phyloP scores from a whole-genome alignment of 2,329 filamentous ascomycete genomes.

The Cladobotryum mycophilum region DNA sequence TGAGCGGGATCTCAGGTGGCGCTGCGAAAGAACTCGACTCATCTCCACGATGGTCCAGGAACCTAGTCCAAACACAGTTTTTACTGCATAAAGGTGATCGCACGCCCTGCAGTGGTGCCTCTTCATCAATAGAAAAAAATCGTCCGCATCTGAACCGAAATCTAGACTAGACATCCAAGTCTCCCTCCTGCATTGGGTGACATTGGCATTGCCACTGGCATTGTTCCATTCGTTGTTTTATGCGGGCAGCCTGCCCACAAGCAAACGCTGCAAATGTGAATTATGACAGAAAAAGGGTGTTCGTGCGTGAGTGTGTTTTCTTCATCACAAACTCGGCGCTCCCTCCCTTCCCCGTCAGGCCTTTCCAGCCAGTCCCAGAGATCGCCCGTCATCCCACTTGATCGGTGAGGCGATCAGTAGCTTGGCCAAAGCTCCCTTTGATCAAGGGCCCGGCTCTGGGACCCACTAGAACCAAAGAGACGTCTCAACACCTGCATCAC shows the following conservation, averaged over 20 bases:
- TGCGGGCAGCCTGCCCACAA: too few relatives aligned
- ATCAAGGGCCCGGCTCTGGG: conserved; percentile 1
- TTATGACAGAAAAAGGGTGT: too few relatives aligned
- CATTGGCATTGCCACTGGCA: too few relatives aligned
- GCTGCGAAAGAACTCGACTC: conserved; percentile 1
- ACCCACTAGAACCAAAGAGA: conserved; percentile 1
- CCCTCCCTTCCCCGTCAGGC: too few relatives aligned
- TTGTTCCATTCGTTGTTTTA: too few relatives aligned
- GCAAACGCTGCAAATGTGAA: too few relatives aligned
- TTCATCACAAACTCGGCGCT: too few relatives aligned
- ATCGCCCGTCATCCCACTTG: conserved; percentile 7
- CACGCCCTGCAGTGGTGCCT: background rate
- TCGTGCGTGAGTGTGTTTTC: too few relatives aligned
- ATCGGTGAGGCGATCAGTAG: conserved; percentile 12
- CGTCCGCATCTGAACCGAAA: too few relatives aligned
- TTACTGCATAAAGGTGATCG: conserved; percentile 8
- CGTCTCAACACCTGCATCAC: conserved; percentile 9
- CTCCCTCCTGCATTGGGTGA: too few relatives aligned
- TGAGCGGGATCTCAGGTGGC: background rate
- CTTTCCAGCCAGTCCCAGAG: background rate
- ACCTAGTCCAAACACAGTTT: conserved; percentile 10
- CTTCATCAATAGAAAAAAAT: background rate
- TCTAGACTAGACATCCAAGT: too few relatives aligned
- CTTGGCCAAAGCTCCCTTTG: conserved; percentile 1
- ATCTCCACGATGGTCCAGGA: conserved; percentile 2